These are phyloP conservation scores for Hypsizygus ulmarius DNA, from an alignment of 1,284 basidiomycete species.

Conservation along the genomic window DNA sequence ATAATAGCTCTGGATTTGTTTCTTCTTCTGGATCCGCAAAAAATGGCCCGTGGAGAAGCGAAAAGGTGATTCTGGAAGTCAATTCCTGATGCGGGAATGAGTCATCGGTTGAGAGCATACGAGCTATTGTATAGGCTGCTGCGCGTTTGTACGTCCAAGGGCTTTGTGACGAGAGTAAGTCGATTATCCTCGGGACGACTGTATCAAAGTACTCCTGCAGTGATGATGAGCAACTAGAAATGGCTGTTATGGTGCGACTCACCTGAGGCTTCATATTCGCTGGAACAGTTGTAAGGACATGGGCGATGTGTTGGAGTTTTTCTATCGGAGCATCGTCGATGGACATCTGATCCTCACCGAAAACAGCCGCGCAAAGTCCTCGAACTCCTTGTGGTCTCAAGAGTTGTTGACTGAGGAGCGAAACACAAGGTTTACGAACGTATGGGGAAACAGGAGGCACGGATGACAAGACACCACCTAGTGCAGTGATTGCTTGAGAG, in stretches of 20 bases:
- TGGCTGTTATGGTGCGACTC: slow-evolving; percentile 21
- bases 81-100: slow-evolving; percentile 25
- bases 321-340: slow-evolving; percentile 55
- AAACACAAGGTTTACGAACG: slow-evolving; percentile 54
- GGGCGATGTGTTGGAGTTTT: slow-evolving; percentile 65
- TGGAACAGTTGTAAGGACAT: slow-evolving; percentile 57
- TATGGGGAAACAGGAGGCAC: slow-evolving; percentile 43
- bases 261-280: slow-evolving; percentile 52
- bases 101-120: slow-evolving; percentile 48
- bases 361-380: slow-evolving; percentile 64
- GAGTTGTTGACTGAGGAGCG: slow-evolving; percentile 64
- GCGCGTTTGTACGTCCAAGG: slow-evolving; percentile 54
- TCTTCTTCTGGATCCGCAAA: slow-evolving; percentile 20
- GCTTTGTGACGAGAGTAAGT: slow-evolving; percentile 40
- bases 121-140: slow-evolving; percentile 66
- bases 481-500: slow-evolving; percentile 59
- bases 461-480: slow-evolving; percentile 55
- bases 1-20: slow-evolving; percentile 2
- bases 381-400: slow-evolving; percentile 64
- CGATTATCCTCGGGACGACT: slow-evolving; percentile 54
- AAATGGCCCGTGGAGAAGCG: slow-evolving; percentile 44
- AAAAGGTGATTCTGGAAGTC: slow-evolving; percentile 39
- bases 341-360: slow-evolving; percentile 54
- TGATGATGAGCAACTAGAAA: slow-evolving; percentile 1
- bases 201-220: slow-evolving; percentile 58